These are phyloP conservation scores for Persicaria tinctoria DNA, from an alignment of 148 eudicot species.

Conservation along the genomic window DNA sequence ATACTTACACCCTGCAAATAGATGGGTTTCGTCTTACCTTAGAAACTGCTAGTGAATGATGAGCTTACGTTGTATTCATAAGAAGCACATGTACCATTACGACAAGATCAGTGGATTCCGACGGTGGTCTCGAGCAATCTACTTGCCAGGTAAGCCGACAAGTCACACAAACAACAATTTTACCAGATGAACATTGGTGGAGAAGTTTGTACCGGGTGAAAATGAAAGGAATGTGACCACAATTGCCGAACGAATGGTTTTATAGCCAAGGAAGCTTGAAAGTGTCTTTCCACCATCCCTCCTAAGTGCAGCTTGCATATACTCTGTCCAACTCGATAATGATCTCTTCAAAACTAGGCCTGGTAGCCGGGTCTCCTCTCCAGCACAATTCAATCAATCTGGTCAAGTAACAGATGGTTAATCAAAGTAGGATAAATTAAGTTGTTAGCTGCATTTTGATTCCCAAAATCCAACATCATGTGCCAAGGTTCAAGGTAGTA, in stretches of 20 bases:
- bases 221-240: background rate
- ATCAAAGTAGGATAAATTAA: background rate
- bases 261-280: slow-evolving; percentile 80
- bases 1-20: too few relatives aligned
- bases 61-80: too few relatives aligned
- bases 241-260: background rate
- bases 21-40: too few relatives aligned
- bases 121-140: too few relatives aligned
- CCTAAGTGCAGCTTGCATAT: slow-evolving; percentile 55
- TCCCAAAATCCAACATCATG: too few relatives aligned
- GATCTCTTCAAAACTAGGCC: slow-evolving; percentile 72
- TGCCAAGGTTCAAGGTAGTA: background rate
- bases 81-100: too few relatives aligned
- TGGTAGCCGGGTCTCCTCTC: slow-evolving; percentile 32
- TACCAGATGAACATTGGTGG: too few relatives aligned
- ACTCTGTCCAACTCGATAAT: slow-evolving; percentile 69
- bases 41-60: too few relatives aligned
- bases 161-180: too few relatives aligned
- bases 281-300: slow-evolving; percentile 94
- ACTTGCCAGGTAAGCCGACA: background rate
- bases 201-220: background rate
- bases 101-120: too few relatives aligned
- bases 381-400: slow-evolving; percentile 35
- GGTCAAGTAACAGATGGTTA: background rate
- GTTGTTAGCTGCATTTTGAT: too few relatives aligned